Evolutionary conservation across 257 asterid genomes (phyloP).

Genomic region (Nicotiana sylvestris): DNA sequence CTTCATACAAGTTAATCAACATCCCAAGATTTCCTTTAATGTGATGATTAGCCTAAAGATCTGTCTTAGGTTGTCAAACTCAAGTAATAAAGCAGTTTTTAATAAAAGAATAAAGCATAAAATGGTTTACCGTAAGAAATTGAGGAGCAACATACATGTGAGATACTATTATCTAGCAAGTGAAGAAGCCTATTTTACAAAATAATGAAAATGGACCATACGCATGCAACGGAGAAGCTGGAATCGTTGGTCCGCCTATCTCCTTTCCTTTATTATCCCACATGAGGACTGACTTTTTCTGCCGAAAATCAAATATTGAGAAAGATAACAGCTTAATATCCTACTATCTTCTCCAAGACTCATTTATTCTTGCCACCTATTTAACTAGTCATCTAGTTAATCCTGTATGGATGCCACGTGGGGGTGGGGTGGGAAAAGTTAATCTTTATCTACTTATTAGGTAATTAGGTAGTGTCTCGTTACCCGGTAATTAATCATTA

Average conservation of each 20-base stretch:
- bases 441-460: too few relatives aligned
- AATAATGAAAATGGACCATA: neutral
- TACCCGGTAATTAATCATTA: too few relatives aligned
- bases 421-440: too few relatives aligned
- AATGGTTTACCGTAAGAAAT: neutral
- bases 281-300: neutral
- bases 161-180: neutral
- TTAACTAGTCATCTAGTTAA: too few relatives aligned
- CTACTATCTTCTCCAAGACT: constrained; percentile 20
- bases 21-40: neutral
- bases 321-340: constrained; percentile 4
- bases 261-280: neutral
- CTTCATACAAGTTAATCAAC: neutral
- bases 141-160: neutral
- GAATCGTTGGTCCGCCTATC: neutral
- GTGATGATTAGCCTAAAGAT: neutral
- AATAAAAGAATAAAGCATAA: neutral
- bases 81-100: neutral
- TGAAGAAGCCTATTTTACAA: neutral
- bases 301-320: neutral
- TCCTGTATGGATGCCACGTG: too few relatives aligned
- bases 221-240: neutral
- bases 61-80: neutral
- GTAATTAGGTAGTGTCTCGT: too few relatives aligned
- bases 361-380: too few relatives aligned